phyloP scores from a whole-genome alignment of 192 early-diverging fungal species.

The Rhizoclosmatium globosum region DNA sequence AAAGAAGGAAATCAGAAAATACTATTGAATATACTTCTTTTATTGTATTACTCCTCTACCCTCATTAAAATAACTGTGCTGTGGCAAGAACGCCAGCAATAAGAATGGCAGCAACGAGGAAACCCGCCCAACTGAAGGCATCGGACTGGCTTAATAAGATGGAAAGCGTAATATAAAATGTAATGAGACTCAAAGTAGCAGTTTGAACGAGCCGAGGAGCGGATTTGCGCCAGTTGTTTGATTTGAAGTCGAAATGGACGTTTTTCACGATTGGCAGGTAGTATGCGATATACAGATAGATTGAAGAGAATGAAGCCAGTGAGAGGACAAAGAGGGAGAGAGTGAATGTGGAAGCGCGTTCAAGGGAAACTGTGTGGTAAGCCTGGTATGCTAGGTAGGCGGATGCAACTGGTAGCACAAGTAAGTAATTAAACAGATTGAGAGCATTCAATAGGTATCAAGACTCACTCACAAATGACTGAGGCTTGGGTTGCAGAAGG shows the following conservation, averaged over 20 bases:
- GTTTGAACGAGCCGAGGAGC: conserved; percentile 17
- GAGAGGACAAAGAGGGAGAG: background rate
- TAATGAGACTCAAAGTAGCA: conserved; percentile 19
- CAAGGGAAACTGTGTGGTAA: background rate
- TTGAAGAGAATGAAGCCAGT: background rate
- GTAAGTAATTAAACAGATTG: background rate
- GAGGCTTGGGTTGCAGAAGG: background rate
- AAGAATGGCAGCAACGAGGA: conserved; percentile 1
- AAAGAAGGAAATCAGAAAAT: background rate
- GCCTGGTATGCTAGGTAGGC: conserved; percentile 6
- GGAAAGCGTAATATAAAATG: background rate
- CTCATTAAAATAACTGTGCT: conserved; percentile 5
- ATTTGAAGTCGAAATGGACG: background rate
- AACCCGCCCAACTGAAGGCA: background rate
- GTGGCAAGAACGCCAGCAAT: conserved; percentile 7
- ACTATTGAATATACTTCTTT: background rate
- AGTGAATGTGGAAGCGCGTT: background rate
- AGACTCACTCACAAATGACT: background rate
- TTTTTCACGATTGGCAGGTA: conserved; percentile 19
- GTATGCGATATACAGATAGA: conserved; percentile 26
- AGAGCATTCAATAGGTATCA: no score
- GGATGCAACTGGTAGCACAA: background rate
- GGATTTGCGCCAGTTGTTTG: conserved; percentile 8
- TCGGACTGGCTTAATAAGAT: conserved; percentile 1
- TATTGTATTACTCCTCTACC: background rate